These are phyloP conservation scores for Coriaria nepalensis DNA, from an alignment of 306 rosid genomes.

Conservation along the genomic window DNA sequence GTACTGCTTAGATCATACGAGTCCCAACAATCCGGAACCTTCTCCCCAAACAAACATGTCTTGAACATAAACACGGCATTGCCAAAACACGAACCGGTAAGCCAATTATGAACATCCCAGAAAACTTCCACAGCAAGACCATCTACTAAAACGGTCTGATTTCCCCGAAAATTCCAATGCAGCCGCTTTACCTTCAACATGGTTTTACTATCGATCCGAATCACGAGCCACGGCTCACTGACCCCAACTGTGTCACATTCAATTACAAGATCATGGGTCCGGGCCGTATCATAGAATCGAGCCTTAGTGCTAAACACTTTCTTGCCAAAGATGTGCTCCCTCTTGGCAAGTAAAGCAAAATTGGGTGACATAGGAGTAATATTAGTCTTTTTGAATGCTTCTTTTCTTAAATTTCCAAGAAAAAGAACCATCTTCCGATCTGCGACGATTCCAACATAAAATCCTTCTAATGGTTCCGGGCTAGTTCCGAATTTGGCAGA, in stretches of 20 bases:
- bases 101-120: conserved; percentile 53
- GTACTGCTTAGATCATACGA: too few relatives aligned
- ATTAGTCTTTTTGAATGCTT: conserved; percentile 40
- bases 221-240: conserved; percentile 23
- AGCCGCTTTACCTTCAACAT: conserved; percentile 44
- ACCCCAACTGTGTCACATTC: conserved; percentile 33
- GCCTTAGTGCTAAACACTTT: conserved; percentile 48
- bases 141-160: conserved; percentile 42
- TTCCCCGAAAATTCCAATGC: conserved; percentile 85
- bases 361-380: conserved; percentile 26
- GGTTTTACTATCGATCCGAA: conserved; percentile 36
- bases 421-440: conserved; percentile 44
- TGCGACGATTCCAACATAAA: conserved; percentile 66
- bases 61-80: conserved; percentile 12
- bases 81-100: background rate
- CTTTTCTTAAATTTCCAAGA: conserved; percentile 46
- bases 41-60: too few relatives aligned
- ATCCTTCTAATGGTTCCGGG: conserved; percentile 55
- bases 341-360: conserved; percentile 28
- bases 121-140: conserved; percentile 66
- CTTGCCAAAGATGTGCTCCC: conserved; percentile 65
- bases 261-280: conserved; percentile 42
- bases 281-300: conserved; percentile 33
- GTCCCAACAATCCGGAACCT: too few relatives aligned
- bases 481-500: conserved; percentile 45